These are phyloP conservation scores for Aspergillus sp. DNA, from an alignment of 2,329 filamentous ascomycete species.

Conservation along the genomic window DNA sequence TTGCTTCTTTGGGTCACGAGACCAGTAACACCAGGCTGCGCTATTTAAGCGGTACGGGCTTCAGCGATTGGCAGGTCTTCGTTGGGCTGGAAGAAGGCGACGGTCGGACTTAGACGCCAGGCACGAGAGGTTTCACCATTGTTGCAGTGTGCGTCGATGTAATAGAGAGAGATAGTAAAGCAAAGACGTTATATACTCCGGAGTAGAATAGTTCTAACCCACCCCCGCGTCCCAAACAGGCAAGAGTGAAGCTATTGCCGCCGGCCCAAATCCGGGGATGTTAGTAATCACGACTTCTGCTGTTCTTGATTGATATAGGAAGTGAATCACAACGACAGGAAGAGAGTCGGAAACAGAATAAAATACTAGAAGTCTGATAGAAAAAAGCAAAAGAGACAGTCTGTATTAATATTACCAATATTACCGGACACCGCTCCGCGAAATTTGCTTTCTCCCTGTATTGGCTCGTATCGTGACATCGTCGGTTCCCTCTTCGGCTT, in stretches of 20 bases:
- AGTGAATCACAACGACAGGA: background rate
- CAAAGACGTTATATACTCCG: background rate
- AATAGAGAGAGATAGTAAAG: constrained; percentile 8
- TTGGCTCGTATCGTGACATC: background rate
- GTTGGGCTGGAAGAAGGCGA: constrained; percentile 61
- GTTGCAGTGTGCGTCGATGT: background rate
- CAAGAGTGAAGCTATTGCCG: background rate
- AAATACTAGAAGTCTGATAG: background rate
- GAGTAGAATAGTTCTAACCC: background rate
- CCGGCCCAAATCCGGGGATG: background rate
- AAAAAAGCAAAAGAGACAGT: background rate
- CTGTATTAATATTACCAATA: background rate
- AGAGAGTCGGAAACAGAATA: background rate
- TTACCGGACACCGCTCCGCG: background rate
- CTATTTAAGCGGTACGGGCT: constrained; percentile 58
- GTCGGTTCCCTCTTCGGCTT: background rate
- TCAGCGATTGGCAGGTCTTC: constrained; percentile 57
- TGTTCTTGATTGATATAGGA: background rate
- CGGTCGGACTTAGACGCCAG: constrained; percentile 62
- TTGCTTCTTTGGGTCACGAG: constrained; percentile 74
- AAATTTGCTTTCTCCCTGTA: background rate
- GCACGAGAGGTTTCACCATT: constrained; percentile 22
- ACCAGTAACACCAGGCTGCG: constrained; percentile 61
- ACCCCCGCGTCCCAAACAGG: background rate
- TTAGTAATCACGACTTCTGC: background rate